Percentiles rank a stretch among this genome's conserved stretches.
phyloP scores from a whole-genome alignment of 768 basidiomycete genomes.

The Pleurotus pulmonarius region DNA sequence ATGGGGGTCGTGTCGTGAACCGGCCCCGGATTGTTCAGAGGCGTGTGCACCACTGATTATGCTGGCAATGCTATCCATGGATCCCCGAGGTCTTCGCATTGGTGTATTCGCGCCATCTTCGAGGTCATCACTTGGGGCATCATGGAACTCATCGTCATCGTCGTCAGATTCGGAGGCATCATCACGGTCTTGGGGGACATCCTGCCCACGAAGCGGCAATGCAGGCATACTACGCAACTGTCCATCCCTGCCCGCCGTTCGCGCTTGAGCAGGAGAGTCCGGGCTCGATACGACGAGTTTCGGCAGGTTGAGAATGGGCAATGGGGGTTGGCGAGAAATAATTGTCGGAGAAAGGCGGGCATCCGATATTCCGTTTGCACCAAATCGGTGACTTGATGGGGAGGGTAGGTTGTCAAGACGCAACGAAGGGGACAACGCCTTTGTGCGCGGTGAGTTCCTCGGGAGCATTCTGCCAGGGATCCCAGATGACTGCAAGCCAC shows the following conservation, averaged over 20 bases:
- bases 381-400: constrained; percentile 11
- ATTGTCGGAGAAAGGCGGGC: constrained; percentile 41
- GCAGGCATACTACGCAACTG: constrained; percentile 55
- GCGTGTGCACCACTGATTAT: background rate
- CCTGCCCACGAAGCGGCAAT: constrained; percentile 34
- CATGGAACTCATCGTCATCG: constrained; percentile 24
- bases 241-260: constrained; percentile 14
- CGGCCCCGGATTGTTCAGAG: constrained; percentile 10
- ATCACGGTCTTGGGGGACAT: constrained; percentile 25
- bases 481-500: background rate
- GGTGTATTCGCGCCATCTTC: constrained; percentile 1
- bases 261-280: background rate
- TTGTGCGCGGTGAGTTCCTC: background rate
- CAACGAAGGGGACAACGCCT: background rate
- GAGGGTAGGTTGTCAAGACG: constrained; percentile 2
- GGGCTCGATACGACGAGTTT: constrained; percentile 30
- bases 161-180: constrained; percentile 32
- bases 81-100: constrained; percentile 7
- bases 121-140: constrained; percentile 16
- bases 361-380: constrained; percentile 15
- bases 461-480: constrained; percentile 1
- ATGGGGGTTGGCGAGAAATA: constrained; percentile 35
- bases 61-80: constrained; percentile 7
- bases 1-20: constrained; percentile 3
- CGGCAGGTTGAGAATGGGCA: constrained; percentile 50